Conservation (phyloP, 2,329 filamentous ascomycete species). For the Clarireedia hainanense region DNA sequence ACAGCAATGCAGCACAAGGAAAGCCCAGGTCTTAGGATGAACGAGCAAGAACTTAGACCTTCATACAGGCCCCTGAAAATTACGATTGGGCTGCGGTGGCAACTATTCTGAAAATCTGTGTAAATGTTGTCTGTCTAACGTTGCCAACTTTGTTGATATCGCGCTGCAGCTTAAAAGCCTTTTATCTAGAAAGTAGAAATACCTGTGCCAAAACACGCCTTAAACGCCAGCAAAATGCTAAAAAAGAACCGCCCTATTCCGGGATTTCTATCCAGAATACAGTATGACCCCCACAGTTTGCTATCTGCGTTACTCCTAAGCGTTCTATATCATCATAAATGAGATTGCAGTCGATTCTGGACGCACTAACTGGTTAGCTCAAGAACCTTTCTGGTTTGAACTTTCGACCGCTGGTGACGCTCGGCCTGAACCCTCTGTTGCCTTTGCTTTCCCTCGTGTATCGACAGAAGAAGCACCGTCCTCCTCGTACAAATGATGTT, state of each 20-base stretch:
- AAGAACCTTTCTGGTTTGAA: conserved; percentile 14
- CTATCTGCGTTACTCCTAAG: not conserved
- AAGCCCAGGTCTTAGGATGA: no score
- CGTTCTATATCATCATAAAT: not conserved
- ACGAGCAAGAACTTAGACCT: no score
- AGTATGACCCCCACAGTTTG: not conserved
- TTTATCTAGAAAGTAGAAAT: not conserved
- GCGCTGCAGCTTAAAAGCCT: not conserved
- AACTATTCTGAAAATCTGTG: no score
- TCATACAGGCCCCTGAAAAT: no score
- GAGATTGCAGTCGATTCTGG: not conserved
- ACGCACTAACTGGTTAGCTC: not conserved
- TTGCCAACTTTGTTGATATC: no score
- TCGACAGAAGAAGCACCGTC: conserved; percentile 18
- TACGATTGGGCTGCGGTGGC: no score
- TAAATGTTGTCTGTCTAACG: no score
- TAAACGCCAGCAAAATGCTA: conserved; percentile 1
- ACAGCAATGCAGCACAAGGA: no score
- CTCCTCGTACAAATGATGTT: conserved; percentile 57
- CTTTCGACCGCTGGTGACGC: conserved; percentile 12
- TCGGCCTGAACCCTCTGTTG: conserved; percentile 11
- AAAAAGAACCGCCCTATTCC: not conserved
- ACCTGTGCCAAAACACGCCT: not conserved
- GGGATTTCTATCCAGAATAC: conserved; percentile 1
- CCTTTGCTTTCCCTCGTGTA: conserved; percentile 21